Percentiles rank a stretch among this genome's conserved stretches.
Evolutionary conservation across 1,284 basidiomycete species (phyloP).

Genomic region (Puccinia triticina): DNA sequence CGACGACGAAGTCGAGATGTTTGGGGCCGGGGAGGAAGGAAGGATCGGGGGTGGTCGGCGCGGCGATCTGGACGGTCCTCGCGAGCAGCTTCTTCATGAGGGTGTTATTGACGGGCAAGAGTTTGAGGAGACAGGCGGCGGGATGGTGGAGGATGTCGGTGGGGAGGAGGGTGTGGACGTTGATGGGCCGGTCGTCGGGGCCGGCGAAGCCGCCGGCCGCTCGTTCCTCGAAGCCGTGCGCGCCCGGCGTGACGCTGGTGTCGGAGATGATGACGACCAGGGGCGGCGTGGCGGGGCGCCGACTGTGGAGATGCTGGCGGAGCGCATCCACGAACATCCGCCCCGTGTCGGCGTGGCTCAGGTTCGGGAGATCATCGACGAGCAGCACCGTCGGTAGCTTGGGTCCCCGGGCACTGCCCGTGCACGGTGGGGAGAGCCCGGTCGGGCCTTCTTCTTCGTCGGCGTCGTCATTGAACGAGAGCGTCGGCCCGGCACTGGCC

Average conservation of each 20-base stretch:
- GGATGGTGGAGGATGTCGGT: slow-evolving; percentile 39
- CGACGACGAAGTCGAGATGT: slow-evolving; percentile 73
- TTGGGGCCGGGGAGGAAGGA: slow-evolving; percentile 66
- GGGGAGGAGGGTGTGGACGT: slow-evolving; percentile 18
- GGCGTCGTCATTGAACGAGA: slow-evolving; percentile 12
- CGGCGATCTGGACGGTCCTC: background rate
- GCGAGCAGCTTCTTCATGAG: slow-evolving; percentile 52
- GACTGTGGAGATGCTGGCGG: slow-evolving; percentile 13
- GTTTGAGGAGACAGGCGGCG: slow-evolving; percentile 15
- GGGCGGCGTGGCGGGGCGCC: background rate
- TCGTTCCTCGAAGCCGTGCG: slow-evolving; percentile 24
- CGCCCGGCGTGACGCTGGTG: slow-evolving; percentile 31
- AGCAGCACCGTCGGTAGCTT: slow-evolving; percentile 28
- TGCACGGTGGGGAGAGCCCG: background rate
- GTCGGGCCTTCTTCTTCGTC: background rate
- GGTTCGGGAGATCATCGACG: slow-evolving; percentile 45
- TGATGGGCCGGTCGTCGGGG: slow-evolving; percentile 31
- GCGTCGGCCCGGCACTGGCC: slow-evolving; percentile 24
- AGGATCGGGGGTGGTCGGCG: slow-evolving; percentile 26
- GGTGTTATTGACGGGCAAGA: slow-evolving; percentile 29
- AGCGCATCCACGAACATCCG: slow-evolving; percentile 12
- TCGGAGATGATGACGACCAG: slow-evolving; percentile 34
- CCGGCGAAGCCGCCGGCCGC: background rate
- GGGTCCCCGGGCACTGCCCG: background rate
- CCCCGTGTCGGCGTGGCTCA: slow-evolving; percentile 19